Conservation (phyloP, 176 grass and related monocot species). For the Dactylis glomerata region DNA sequence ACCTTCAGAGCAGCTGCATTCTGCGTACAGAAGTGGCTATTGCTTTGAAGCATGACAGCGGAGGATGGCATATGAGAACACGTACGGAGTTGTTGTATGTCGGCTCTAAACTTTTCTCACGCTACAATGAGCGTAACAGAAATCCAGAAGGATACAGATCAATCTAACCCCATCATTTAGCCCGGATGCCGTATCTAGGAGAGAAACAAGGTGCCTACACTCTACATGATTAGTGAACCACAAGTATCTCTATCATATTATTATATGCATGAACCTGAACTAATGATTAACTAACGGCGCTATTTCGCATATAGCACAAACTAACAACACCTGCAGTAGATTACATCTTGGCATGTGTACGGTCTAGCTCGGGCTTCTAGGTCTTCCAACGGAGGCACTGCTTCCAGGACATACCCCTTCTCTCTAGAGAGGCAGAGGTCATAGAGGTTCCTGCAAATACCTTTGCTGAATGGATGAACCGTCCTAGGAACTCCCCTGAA, state of each 20-base stretch:
- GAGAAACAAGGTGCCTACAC: slow-evolving; percentile 2
- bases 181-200: background rate
- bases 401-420: slow-evolving; percentile 54
- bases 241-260: slow-evolving; percentile 16
- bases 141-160: background rate
- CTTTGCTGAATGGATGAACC: slow-evolving; percentile 76
- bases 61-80: background rate
- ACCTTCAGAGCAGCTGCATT: background rate
- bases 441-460: slow-evolving; percentile 67
- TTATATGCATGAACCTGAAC: background rate
- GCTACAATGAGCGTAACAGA: background rate
- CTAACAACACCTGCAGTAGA: slow-evolving; percentile 79
- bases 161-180: background rate
- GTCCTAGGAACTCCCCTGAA: slow-evolving; percentile 68
- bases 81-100: no score
- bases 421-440: slow-evolving; percentile 57
- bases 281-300: background rate
- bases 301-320: background rate
- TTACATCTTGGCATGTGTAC: slow-evolving; percentile 62
- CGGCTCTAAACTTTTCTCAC: background rate
- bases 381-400: slow-evolving; percentile 60
- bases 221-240: slow-evolving; percentile 16
- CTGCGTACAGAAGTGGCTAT: background rate
- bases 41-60: background rate
- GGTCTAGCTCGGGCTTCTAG: slow-evolving; percentile 63